Evolutionary conservation across 2,329 filamentous ascomycete species (phyloP).

Genomic region (Aspergillus jensenii): DNA sequence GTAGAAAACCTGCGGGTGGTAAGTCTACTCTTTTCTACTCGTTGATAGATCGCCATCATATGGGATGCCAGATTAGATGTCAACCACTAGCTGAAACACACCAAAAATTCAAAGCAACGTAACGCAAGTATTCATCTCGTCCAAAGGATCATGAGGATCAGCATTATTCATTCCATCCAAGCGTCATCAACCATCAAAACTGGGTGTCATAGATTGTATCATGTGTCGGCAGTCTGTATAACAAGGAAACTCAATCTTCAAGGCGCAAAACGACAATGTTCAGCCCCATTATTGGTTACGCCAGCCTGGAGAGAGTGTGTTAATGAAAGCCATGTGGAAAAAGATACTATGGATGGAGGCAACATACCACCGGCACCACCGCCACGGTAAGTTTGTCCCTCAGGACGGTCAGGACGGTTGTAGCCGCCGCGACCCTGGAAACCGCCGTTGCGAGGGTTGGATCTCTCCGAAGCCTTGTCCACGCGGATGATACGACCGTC

Average conservation of each 20-base stretch:
- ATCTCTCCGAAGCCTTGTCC: constrained; percentile 86
- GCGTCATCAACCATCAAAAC: constrained; percentile 11
- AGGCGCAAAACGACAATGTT: background rate
- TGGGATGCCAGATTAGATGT: constrained; percentile 14
- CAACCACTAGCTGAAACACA: constrained; percentile 14
- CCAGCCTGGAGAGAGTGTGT: constrained; percentile 7
- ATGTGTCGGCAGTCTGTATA: constrained; percentile 11
- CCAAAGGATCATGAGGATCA: constrained; percentile 5
- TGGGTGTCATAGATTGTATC: constrained; percentile 9
- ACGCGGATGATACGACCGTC: constrained; percentile 93
- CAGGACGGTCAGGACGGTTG: constrained; percentile 42
- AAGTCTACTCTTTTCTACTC: constrained; percentile 10
- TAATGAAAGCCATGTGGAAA: constrained; percentile 1
- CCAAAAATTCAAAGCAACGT: constrained; percentile 6
- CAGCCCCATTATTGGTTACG: constrained; percentile 2
- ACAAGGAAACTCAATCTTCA: constrained; percentile 2
- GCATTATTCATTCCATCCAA: constrained; percentile 7
- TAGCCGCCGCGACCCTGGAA: constrained; percentile 48
- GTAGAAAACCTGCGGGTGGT: background rate
- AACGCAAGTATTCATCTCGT: constrained; percentile 9
- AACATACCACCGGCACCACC: constrained; percentile 22
- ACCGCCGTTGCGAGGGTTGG: constrained; percentile 56
- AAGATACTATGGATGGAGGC: background rate
- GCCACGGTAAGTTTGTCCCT: constrained; percentile 38
- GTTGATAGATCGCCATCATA: constrained; percentile 1